phyloP scores from a whole-genome alignment of 2,329 filamentous ascomycete species.

The Immersiporthe knoxdaviesiana region DNA sequence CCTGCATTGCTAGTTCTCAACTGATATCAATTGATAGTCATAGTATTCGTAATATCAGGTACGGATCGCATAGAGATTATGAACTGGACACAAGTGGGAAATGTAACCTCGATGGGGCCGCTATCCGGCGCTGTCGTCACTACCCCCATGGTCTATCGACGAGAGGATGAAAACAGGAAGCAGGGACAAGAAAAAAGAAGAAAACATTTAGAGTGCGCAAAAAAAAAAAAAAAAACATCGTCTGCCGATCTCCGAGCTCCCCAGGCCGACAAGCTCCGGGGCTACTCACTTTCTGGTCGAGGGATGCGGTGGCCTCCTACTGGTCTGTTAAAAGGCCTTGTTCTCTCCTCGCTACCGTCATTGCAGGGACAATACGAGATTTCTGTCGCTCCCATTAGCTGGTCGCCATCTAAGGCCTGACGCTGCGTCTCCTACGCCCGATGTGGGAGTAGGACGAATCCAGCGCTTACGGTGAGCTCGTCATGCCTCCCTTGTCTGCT shows the following conservation, averaged over 20 bases:
- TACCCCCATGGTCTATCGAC: background rate
- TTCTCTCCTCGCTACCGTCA: background rate
- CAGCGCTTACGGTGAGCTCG: constrained; percentile 2
- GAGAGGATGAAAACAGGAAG: background rate
- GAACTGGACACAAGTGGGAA: background rate
- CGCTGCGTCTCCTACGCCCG: constrained; percentile 6
- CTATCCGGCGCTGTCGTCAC: constrained; percentile 5
- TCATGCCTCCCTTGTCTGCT: background rate
- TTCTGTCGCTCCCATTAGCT: constrained; percentile 8
- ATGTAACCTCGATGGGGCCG: background rate
- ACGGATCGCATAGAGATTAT: background rate
- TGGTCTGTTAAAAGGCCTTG: constrained; percentile 1
- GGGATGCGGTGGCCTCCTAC: background rate
- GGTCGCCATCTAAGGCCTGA: background rate
- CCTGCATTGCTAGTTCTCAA: background rate
- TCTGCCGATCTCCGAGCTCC: background rate
- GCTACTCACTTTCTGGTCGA: background rate
- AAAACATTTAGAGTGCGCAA: background rate
- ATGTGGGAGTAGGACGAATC: constrained; percentile 4
- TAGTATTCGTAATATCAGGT: background rate
- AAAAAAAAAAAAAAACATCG: too few species aligned
- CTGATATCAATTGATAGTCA: background rate
- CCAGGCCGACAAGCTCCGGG: background rate
- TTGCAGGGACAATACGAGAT: constrained; percentile 11
- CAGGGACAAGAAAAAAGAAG: background rate